Base-by-base conservation (phyloP, 345 rosid genomes). In the Melaleuca quinquenervia region DNA sequence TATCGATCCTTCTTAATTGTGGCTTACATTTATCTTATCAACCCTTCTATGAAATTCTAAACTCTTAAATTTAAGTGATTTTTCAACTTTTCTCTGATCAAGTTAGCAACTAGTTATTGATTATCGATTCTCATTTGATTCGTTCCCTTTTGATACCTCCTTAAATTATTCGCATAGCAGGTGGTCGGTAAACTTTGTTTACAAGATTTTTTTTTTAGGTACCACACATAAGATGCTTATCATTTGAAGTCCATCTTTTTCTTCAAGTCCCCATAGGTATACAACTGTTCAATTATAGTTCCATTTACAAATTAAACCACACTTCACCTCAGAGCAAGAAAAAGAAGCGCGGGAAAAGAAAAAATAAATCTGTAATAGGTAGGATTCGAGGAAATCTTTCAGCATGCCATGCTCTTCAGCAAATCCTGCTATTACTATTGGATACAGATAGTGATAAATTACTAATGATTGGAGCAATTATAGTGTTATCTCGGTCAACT, bases 161-260 rank as follows among this genome's bases (percentile, higher is more conserved):
- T 50, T 12, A 1, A 50, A 50, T 11, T 50, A n/a, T n/a, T n/a
- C n/a, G n/a, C n/a, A n/a, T n/a, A n/a, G n/a, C 52, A 50, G 13
- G 29, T 26, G 64, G 27, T 8, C 0, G 14, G 16, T n/a, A 26
- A 26, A 3, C 6, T 56, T 26, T 11, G 11, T 26, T 56, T 56
- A 56, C 64, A 2, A 0, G 1, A 1, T 11, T n/a, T n/a, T 26
- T 58, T 12, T n/a, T 58, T 58, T 26, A 0, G 70, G 12, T 55
- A 58, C 15, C 16, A 26, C 70, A 6, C 6, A 26, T 14, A 12
- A 0, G n/a, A n/a, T 58, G 29, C 8, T 58, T 58, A 58, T 58
- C 14, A 1, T n/a, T 58, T 58, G 70, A n/a, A 58, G 32, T 58
- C 5, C 36, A 58, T 58, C 70, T 29, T 58, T 58, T n/a, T 58